Percentiles rank a stretch among this genome's conserved stretches.
Evolutionary conservation across 805 yeast species (phyloP).

Genomic region (Isabelozyma gotoi): DNA sequence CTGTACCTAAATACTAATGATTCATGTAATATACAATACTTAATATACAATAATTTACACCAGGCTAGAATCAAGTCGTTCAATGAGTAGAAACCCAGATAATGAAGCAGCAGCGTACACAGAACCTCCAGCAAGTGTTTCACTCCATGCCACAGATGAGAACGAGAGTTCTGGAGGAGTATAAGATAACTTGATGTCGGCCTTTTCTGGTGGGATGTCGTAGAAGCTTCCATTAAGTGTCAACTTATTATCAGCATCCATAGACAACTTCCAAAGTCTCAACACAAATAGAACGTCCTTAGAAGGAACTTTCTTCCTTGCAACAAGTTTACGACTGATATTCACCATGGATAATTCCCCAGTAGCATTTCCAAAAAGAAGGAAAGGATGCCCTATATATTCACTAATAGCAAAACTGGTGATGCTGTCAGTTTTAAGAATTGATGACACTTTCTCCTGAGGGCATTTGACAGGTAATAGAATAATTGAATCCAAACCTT

Average conservation of each 20-base stretch:
- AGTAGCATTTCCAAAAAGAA: slow-evolving; percentile 29
- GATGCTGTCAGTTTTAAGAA: slow-evolving; percentile 31
- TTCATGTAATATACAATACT: slow-evolving; percentile 1
- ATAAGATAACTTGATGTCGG: slow-evolving; percentile 24
- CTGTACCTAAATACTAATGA: slow-evolving; percentile 59
- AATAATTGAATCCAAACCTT: background rate
- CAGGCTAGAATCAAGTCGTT: slow-evolving; percentile 29
- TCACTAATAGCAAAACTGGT: slow-evolving; percentile 28
- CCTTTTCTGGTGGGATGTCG: slow-evolving; percentile 27
- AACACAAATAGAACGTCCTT: slow-evolving; percentile 14
- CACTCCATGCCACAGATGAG: slow-evolving; percentile 59
- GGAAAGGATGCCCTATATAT: slow-evolving; percentile 37
- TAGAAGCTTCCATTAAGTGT: slow-evolving; percentile 23
- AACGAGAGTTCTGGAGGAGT: slow-evolving; percentile 53
- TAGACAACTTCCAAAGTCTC: background rate
- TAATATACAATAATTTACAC: background rate
- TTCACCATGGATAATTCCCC: slow-evolving; percentile 39
- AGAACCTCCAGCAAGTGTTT: slow-evolving; percentile 39
- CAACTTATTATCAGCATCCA: background rate
- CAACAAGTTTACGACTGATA: slow-evolving; percentile 35
- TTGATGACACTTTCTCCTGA: slow-evolving; percentile 30
- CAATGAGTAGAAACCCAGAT: slow-evolving; percentile 51
- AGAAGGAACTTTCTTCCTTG: slow-evolving; percentile 29
- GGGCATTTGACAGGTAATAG: slow-evolving; percentile 23
- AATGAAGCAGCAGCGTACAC: slow-evolving; percentile 54